Evolutionary conservation across 2,329 filamentous ascomycete genomes (phyloP), one percentile per base, ranked within the genome.

Genomic region (Monosporascus ibericus): DNA sequence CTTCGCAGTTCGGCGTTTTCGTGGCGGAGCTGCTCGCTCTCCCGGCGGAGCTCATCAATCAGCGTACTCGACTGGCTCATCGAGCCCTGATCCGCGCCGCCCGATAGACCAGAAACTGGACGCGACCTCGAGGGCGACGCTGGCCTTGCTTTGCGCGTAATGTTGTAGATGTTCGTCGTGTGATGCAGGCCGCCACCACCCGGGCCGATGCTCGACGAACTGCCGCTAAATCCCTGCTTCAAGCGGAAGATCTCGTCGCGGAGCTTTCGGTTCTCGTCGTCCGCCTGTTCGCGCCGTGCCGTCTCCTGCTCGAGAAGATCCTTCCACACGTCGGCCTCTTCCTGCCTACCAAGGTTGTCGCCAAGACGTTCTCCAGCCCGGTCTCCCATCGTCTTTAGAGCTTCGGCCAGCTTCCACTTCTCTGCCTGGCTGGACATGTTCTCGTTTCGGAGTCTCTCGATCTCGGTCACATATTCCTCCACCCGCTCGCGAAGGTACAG

Each of bases 281-380:
- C 92, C 0, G 88, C 84, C 69, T 96, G 89, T 69, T 96, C 92
- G 53, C 92, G 84, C 30, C 91, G 84, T 3, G 87, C 87, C 2
- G 89, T 94, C 70, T 99, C 94, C 58, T 94, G 90, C 65, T 96
- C 90, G 25, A 96, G 80, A 55, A 97, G 82, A 62, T 96, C 92
- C 68, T 95, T 96, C 87, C 90, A 96, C 69, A 96, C 92, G 56
- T 95, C 90, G 66, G 88, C 76, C 60, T 85, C 81, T 58, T 85
- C 82, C 55, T 85, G 78, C 11, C 77, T 73, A 2, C 75, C 77
- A 6, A 80, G 66, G 42, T 68, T 74, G 11, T 72, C 73, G 47
- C 75, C 75, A 17, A 72, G 60, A 58, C 74, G 70, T 44, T 76
- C 73, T 48, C 72, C 65, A 38, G 69, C 72, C 59, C 64, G 75